Conservation (phyloP, 768 basidiomycete genomes). For the Leccinum subgranulosum region DNA sequence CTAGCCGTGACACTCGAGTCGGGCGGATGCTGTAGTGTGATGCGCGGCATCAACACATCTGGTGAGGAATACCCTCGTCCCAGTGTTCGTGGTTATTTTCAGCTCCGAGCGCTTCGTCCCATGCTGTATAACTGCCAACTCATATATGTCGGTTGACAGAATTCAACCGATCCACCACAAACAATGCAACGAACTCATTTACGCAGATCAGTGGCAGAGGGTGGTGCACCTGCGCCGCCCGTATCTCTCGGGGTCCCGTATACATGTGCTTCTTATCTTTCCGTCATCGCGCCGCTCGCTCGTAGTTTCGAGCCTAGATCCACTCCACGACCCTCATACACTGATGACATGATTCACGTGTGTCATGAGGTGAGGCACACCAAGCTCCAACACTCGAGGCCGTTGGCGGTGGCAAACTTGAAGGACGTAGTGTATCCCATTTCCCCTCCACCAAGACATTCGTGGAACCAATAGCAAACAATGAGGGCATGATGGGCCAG, state of each 20-base stretch:
- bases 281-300: not conserved
- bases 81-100: not conserved
- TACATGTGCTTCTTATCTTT: constrained; percentile 18
- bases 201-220: constrained; percentile 15
- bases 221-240: constrained; percentile 1
- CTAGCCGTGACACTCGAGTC: not conserved
- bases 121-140: constrained; percentile 1
- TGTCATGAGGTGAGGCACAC: not conserved
- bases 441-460: not conserved
- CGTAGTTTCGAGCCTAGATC: constrained; percentile 13
- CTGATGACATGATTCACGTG: constrained; percentile 8
- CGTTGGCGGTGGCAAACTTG: not conserved
- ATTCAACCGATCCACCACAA: not conserved
- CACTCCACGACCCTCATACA: constrained; percentile 2
- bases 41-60: not conserved
- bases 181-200: not conserved
- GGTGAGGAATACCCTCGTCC: constrained; percentile 4
- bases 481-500: not conserved
- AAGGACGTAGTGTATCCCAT: not conserved
- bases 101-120: not conserved
- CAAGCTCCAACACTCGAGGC: not conserved
- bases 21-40: not conserved
- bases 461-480: not conserved
- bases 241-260: constrained; percentile 16
- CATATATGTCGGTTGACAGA: not conserved